Base-by-base conservation (phyloP, 2,329 filamentous ascomycete species). In the Ophiosphaerella korrae region DNA sequence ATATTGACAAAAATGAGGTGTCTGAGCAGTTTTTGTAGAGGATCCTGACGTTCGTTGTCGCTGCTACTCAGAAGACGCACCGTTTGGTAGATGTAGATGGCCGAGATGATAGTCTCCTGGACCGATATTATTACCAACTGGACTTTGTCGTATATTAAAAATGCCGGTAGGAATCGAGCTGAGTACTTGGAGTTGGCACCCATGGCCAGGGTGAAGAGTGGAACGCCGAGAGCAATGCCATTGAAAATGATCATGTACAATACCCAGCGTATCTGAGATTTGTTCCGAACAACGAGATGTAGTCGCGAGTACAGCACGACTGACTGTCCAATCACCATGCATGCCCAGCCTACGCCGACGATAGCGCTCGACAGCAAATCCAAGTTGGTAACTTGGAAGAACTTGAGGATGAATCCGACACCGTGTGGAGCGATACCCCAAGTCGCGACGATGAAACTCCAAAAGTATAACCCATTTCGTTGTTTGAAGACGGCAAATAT, bases 231-330 rank as follows among this genome's bases (percentile, higher is more conserved):
- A 29, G 83, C 57, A 35, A 85, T 58, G 18, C 75, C 75, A 57
- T 84, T 79, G 47, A 74, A 58, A 26, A 84, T 74, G 50, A 87
- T 86, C 78, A 86, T 83, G 37, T 64, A 72, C 2, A 85, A 70
- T 2, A 84, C 77, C 3, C 75, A 68, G 5, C 73, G 75, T 1
- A 86, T 70, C 18, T 45, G 42, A 3, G 77, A 68, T 9, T 74
- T 70, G 41, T 83, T 79, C 11, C 77, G 76, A 23, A 84, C 68
- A 7, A 87, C 77, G 1, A 87, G 74, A 58, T 86, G 83, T 1
- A 87, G 73, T 8, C 84, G 77, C 2, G 83, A 86, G 69, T 83
- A 87, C 0, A 87, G 72, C 2, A 87, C 84, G 12, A 86, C 58
- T 0, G 80, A 78, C 63, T 85, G 82, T 1, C 84, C 84, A 0